Evolutionary conservation across 805 yeast genomes (phyloP).

Genomic region (Nakazawaea ambrosiae): DNA sequence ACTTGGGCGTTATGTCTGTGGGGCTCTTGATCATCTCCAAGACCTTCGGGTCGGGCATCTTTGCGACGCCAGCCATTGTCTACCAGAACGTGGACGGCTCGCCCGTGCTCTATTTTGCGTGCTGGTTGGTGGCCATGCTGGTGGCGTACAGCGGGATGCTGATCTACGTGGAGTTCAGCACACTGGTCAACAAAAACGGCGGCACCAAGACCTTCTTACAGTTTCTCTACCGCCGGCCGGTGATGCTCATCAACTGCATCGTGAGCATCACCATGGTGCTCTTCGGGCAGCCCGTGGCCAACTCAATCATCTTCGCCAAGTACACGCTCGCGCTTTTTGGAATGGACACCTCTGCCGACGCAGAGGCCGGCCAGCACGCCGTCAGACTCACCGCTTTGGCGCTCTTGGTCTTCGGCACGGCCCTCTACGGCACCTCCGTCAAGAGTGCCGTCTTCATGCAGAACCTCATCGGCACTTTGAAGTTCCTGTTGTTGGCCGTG

Average conservation of each 20-base stretch:
- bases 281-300: conserved; percentile 50
- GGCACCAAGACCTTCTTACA: conserved; percentile 60
- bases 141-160: conserved; percentile 52
- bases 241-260: conserved; percentile 41
- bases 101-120: conserved; percentile 37
- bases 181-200: conserved; percentile 55
- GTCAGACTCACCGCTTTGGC: conserved; percentile 27
- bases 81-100: conserved; percentile 53
- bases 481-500: conserved; percentile 38
- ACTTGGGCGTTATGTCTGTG: conserved; percentile 54
- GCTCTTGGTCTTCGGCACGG: conserved; percentile 21
- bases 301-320: conserved; percentile 56
- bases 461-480: conserved; percentile 48
- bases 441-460: conserved; percentile 48
- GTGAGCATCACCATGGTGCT: conserved; percentile 41
- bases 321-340: conserved; percentile 40
- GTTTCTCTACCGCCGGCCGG: conserved; percentile 47
- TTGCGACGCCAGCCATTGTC: conserved; percentile 53
- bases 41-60: conserved; percentile 60
- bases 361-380: conserved; percentile 22
- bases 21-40: conserved; percentile 48
- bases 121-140: conserved; percentile 49
- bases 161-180: conserved; percentile 52
- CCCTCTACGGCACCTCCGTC: conserved; percentile 48
- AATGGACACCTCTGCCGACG: too few species aligned